Evolutionary conservation across 306 rosid genomes (phyloP).

Genomic region (Senna tora): DNA sequence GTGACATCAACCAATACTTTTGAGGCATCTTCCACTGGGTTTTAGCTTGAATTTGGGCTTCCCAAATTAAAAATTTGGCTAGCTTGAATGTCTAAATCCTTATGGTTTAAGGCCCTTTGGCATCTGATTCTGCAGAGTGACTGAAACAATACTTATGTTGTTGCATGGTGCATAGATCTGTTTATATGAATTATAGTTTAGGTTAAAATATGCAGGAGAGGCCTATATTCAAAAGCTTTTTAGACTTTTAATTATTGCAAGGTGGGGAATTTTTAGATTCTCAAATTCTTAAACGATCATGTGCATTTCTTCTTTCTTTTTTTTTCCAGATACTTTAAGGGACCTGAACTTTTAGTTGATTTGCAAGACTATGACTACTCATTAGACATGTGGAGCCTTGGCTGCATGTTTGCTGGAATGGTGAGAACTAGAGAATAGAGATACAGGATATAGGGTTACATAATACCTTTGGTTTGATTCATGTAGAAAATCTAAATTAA

Average conservation of each 20-base stretch:
- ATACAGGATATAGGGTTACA: constrained; percentile 21
- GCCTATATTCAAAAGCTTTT: neutral
- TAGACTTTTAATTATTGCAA: neutral
- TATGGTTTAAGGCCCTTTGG: neutral
- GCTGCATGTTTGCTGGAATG: constrained; percentile 99
- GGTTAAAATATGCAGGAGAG: constrained; percentile 8
- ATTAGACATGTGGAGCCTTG: constrained; percentile 98
- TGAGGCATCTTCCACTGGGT: neutral
- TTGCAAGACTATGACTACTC: constrained; percentile 82
- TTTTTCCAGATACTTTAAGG: constrained; percentile 74
- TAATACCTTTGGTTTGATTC: constrained; percentile 4
- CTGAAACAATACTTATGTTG: neutral
- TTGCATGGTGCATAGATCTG: neutral
- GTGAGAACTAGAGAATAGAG: constrained; percentile 48
- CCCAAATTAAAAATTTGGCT: neutral
- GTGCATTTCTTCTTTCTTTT: neutral
- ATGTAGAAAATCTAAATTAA: neutral
- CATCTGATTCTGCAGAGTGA: neutral
- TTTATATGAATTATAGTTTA: constrained; percentile 17
- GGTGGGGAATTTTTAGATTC: constrained; percentile 10
- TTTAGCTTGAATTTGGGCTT: constrained; percentile 13
- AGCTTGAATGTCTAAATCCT: constrained; percentile 10
- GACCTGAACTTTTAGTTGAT: constrained; percentile 83
- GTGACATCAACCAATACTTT: neutral
- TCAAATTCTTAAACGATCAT: constrained; percentile 14